These are phyloP conservation scores for Dissophora ornata DNA, from an alignment of 192 early-diverging fungal genomes.

Conservation along the genomic window DNA sequence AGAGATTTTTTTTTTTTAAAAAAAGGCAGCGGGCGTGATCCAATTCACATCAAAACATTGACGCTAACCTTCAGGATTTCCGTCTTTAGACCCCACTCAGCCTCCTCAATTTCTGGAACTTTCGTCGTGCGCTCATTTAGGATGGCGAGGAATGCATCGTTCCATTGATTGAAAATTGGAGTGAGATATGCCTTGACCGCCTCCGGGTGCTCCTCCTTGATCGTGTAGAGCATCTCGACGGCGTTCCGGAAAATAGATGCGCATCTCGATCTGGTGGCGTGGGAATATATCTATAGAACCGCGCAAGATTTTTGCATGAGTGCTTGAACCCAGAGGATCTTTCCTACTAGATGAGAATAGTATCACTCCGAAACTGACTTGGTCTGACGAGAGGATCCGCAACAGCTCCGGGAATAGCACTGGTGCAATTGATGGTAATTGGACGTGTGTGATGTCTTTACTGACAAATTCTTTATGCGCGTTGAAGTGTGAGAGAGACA, in stretches of 20 bases:
- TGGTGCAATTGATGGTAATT: constrained; percentile 82
- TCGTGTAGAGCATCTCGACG: constrained; percentile 81
- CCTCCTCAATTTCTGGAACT: constrained; percentile 56
- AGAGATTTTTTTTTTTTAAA: too few relatives aligned
- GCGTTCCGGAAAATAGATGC: constrained; percentile 86
- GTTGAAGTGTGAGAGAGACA: neutral
- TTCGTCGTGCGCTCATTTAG: constrained; percentile 64
- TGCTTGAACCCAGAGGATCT: too few relatives aligned
- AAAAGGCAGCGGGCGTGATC: too few relatives aligned
- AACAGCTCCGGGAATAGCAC: constrained; percentile 84
- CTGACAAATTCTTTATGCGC: constrained; percentile 76
- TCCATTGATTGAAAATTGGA: constrained; percentile 85
- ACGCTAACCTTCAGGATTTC: constrained; percentile 76
- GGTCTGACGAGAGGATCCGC: constrained; percentile 70
- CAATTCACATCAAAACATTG: too few relatives aligned
- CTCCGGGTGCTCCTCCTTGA: constrained; percentile 78
- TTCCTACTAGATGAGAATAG: too few relatives aligned
- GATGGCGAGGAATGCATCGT: constrained; percentile 69
- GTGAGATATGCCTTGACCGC: constrained; percentile 73
- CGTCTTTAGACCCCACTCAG: constrained; percentile 71
- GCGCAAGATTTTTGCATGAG: neutral
- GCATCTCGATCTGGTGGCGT: constrained; percentile 75
- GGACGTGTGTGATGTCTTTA: constrained; percentile 86
- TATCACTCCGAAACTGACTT: too few relatives aligned
- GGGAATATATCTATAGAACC: constrained; percentile 61